Evolutionary conservation across 2,329 filamentous ascomycete species (phyloP), one percentile per base, ranked within the genome.

Genomic region (Paracamarosporium sp.): DNA sequence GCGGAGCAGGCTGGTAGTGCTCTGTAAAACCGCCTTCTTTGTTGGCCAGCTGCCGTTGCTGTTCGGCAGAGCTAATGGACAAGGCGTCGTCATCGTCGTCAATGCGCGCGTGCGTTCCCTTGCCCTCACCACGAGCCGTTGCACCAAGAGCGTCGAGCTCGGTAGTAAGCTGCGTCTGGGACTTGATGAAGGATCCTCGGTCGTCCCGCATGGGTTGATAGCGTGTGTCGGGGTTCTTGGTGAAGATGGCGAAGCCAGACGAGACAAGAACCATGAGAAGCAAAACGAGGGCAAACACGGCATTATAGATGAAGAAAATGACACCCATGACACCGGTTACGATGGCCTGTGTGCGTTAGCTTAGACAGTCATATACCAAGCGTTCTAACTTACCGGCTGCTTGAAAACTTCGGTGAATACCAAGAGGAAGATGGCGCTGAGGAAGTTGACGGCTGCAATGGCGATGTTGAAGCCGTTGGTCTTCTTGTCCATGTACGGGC

Each of bases 401-500:
- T 90, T 88, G 78, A 97, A 97, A 46, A 97, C 86, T 60, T 90
- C 85, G 24, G 92, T 92, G 81, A 97, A 97, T 68, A 97, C 86
- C 55, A 98, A 83, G 31, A 97, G 81, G 82, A 96, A 96, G 75
- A 97, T 88, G 55, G 90, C 86, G 78, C 95, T 96, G 70, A 97
- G 76, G 77, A 97, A 96, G 82, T 97, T 97, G 78, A 97, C 84
- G 44, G 87, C 90, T 61, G 88, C 90, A 69, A 97, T 97, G 59
- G 92, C 86, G 71, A 98, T 97, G 80, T 97, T 97, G 85, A 97
- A 96, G 46, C 89, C 89, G 78, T 97, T 98, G 60, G 92, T 97
- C 81, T 93, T 94, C 87, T 97, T 97, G 83, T 97, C 94, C 94
- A 98, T 98, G 90, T 92, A 98, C 17, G 94, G 94, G 59, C 92